These are phyloP conservation scores for Pichia sp. DNA, from an alignment of 1,139 yeast species.

Conservation along the genomic window DNA sequence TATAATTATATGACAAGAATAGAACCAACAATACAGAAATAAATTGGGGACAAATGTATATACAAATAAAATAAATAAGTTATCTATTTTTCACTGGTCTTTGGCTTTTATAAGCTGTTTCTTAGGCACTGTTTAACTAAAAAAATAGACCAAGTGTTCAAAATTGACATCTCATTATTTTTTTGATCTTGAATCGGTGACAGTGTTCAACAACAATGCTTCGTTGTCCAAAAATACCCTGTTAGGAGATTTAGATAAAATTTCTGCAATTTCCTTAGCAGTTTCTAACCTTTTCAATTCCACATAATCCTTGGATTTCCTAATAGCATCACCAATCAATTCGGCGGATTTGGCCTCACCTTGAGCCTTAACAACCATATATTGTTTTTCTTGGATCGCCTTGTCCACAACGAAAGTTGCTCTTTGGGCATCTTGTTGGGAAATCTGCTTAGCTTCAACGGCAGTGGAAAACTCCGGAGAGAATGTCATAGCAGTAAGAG, in stretches of 20 bases:
- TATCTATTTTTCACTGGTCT: not conserved
- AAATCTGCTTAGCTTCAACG: conserved; percentile 97
- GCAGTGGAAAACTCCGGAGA: conserved; percentile 97
- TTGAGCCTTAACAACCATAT: conserved; percentile 90
- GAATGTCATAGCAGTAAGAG: conserved; percentile 92
- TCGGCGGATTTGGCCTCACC: conserved; percentile 99
- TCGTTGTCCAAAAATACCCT: conserved; percentile 87
- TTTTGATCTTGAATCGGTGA: conserved; percentile 53
- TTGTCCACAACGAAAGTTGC: conserved; percentile 96
- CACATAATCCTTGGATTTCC: conserved; percentile 90
- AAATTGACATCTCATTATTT: conserved; percentile 16
- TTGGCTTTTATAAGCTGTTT: not conserved
- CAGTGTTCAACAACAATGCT: conserved; percentile 84
- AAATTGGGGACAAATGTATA: not conserved
- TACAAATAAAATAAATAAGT: not conserved
- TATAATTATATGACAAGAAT: not conserved
- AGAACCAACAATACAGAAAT: not conserved
- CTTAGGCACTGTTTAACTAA: not conserved
- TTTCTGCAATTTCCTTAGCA: conserved; percentile 90
- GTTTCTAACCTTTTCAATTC: conserved; percentile 96
- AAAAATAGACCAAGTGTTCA: not conserved
- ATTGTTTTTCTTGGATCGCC: conserved; percentile 96
- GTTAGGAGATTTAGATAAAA: conserved; percentile 84
- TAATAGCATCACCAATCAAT: conserved; percentile 97
- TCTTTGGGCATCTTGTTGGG: conserved; percentile 98